Percentiles rank a stretch among this genome's conserved stretches.
These are phyloP conservation scores for Globisporangium cystogenes DNA, from an alignment of 352 stramenopile species.

Conservation along the genomic window DNA sequence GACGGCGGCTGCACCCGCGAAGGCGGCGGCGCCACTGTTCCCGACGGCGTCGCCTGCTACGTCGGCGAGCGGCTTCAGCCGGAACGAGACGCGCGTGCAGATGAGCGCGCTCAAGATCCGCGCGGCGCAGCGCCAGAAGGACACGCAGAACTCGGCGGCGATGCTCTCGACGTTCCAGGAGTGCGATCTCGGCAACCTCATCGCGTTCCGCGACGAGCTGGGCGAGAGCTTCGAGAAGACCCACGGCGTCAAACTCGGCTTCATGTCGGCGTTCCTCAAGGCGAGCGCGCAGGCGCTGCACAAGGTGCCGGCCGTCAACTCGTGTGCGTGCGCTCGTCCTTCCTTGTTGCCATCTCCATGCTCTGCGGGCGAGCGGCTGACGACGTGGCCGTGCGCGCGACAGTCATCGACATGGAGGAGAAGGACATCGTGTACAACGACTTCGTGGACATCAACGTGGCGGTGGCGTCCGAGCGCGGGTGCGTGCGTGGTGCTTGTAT, in stretches of 20 bases:
- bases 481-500: constrained; percentile 19
- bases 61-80: constrained; percentile 31
- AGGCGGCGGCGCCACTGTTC: constrained; percentile 7
- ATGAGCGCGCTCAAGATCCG: constrained; percentile 96
- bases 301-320: constrained; percentile 96
- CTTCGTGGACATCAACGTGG: constrained; percentile 98
- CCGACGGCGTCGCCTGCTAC: constrained; percentile 7
- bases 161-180: constrained; percentile 99
- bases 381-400: constrained; percentile 3
- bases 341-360: no score
- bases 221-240: constrained; percentile 94
- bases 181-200: constrained; percentile 95
- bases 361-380: no score
- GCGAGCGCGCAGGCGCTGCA: constrained; percentile 90
- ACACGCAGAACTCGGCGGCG: constrained; percentile 97
- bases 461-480: constrained; percentile 92
- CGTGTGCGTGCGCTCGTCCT: constrained; percentile 49
- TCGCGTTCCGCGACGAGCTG: constrained; percentile 89
- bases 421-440: constrained; percentile 99
- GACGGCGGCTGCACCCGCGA: constrained; percentile 13
- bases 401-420: constrained; percentile 96
- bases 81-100: constrained; percentile 83
- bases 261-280: constrained; percentile 99
- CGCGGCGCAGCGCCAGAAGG: constrained; percentile 95
- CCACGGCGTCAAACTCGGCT: constrained; percentile 97